A percentile compares a stretch with the other conserved stretches of the same genome.
These are phyloP conservation scores for Oenanthe javanica DNA, from an alignment of 140 eudicot species.

Conservation along the genomic window DNA sequence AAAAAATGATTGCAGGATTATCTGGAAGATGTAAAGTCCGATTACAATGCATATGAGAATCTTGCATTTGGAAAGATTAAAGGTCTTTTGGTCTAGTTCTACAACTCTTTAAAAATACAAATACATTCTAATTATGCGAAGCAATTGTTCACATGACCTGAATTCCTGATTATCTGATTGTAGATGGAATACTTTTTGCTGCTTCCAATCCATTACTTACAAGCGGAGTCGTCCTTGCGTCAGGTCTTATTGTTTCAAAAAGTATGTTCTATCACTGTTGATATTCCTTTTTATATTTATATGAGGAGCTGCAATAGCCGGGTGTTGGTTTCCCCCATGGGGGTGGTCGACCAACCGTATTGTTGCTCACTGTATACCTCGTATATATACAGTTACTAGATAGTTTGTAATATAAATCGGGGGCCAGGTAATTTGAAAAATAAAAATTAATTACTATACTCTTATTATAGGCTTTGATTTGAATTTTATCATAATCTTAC, in stretches of 20 bases:
- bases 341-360: background rate
- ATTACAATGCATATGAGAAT: conserved; percentile 54
- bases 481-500: background rate
- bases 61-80: conserved; percentile 60
- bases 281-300: background rate
- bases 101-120: background rate
- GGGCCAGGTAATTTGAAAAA: background rate
- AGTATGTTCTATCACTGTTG: conserved; percentile 30
- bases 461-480: background rate
- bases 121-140: background rate
- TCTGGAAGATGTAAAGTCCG: conserved; percentile 59
- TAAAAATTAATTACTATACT: background rate
- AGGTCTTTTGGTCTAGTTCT: conserved; percentile 34
- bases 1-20: conserved; percentile 44
- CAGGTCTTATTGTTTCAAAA: conserved; percentile 57
- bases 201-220: conserved; percentile 69
- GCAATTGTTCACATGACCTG: background rate
- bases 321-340: background rate
- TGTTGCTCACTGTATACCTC: background rate
- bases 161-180: conserved; percentile 17
- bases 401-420: background rate
- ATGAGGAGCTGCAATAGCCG: background rate
- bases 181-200: conserved; percentile 78
- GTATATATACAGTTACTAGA: background rate
- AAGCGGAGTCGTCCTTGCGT: conserved; percentile 55